phyloP scores from a whole-genome alignment of 805 yeast species.

The Teunomyces funiuensis region DNA sequence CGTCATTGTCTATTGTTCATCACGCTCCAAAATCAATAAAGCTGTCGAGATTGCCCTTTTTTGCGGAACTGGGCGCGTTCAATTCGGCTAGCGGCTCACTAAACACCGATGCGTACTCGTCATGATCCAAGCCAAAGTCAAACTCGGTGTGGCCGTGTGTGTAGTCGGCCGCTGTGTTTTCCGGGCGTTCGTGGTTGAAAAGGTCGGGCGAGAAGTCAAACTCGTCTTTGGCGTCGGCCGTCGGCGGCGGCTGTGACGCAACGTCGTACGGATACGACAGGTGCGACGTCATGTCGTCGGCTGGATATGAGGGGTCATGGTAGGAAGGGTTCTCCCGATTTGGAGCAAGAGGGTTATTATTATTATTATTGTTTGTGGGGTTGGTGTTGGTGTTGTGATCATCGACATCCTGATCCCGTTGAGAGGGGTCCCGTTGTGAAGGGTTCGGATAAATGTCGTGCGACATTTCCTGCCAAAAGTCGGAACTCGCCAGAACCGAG shows the following conservation, averaged over 20 bases:
- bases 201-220: slow-evolving; percentile 3
- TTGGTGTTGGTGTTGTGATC: background rate
- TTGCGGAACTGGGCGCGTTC: slow-evolving; percentile 7
- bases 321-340: slow-evolving; percentile 16
- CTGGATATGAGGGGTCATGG: slow-evolving; percentile 9
- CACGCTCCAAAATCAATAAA: slow-evolving; percentile 19
- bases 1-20: too few relatives aligned
- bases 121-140: slow-evolving; percentile 7
- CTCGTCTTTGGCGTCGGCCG: background rate
- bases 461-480: background rate
- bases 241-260: background rate
- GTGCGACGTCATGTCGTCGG: background rate
- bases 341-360: too few relatives aligned
- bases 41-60: slow-evolving; percentile 20
- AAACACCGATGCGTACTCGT: slow-evolving; percentile 5
- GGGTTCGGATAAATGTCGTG: too few relatives aligned
- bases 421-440: slow-evolving; percentile 8
- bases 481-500: slow-evolving; percentile 5
- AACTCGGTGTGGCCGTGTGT: slow-evolving; percentile 11
- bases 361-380: slow-evolving; percentile 11
- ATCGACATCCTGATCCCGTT: too few relatives aligned
- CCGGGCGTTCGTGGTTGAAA: slow-evolving; percentile 1
- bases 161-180: slow-evolving; percentile 6
- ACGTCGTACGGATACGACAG: background rate
- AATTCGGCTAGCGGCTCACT: slow-evolving; percentile 4